A percentile compares a stretch with the other conserved stretches of the same genome.
These are phyloP conservation scores for Trichophaea hybrida DNA, from an alignment of 2,329 filamentous ascomycete species.

Conservation along the genomic window DNA sequence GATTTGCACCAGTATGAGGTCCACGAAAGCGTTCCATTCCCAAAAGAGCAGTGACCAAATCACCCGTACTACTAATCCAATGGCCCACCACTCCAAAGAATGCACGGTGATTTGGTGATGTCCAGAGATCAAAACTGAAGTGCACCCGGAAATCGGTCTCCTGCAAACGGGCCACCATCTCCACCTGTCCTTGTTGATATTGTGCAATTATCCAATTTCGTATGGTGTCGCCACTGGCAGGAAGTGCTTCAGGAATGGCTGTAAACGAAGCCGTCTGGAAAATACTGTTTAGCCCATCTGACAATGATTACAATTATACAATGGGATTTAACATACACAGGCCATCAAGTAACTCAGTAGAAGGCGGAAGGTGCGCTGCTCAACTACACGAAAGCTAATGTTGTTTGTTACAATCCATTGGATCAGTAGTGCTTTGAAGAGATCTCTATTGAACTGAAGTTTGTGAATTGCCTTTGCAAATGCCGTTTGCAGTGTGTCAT, in stretches of 20 bases:
- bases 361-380: not conserved
- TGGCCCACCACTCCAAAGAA: slow-evolving; percentile 12
- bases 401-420: not conserved
- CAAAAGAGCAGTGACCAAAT: not conserved
- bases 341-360: not conserved
- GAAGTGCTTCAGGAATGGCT: not conserved
- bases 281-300: too few relatives aligned
- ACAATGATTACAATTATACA: not conserved
- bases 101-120: slow-evolving; percentile 9
- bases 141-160: not conserved
- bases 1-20: slow-evolving; percentile 3
- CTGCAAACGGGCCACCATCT: not conserved
- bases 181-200: not conserved
- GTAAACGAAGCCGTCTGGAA: not conserved
- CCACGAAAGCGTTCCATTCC: slow-evolving; percentile 4
- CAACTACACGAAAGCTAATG: not conserved
- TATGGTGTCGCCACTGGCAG: not conserved
- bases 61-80: slow-evolving; percentile 1
- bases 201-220: not conserved
- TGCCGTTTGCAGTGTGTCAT: not conserved
- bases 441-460: not conserved
- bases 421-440: not conserved
- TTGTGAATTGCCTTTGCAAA: not conserved
- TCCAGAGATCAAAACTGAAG: slow-evolving; percentile 17
- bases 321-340: not conserved